Conservation (phyloP, 1,139 yeast genomes). For the Debaryomycetaceae sp. region DNA sequence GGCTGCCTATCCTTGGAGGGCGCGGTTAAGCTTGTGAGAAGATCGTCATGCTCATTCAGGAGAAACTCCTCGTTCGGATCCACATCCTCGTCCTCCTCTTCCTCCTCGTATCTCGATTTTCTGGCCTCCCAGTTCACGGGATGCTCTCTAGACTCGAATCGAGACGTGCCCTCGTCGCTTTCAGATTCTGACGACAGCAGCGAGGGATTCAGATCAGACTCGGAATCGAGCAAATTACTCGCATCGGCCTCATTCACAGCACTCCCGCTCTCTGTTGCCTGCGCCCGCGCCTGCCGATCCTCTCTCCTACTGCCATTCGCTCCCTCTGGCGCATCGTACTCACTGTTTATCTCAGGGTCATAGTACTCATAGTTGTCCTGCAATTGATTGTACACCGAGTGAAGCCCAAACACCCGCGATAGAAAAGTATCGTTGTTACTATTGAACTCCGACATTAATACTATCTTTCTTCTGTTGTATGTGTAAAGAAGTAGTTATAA, state of each 20-base stretch:
- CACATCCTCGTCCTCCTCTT: constrained; percentile 12
- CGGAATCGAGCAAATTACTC: constrained; percentile 27
- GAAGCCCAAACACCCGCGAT: constrained; percentile 54
- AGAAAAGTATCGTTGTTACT: constrained; percentile 46
- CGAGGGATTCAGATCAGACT: constrained; percentile 34
- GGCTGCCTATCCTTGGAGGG: constrained; percentile 6
- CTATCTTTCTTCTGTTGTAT: neutral
- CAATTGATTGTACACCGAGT: constrained; percentile 45
- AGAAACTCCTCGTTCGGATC: neutral
- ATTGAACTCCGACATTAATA: constrained; percentile 8
- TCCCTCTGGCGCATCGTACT: constrained; percentile 3
- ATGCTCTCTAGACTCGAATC: neutral
- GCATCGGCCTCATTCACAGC: constrained; percentile 3
- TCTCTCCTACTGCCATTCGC: neutral
- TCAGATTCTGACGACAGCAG: constrained; percentile 18
- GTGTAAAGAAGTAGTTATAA: neutral
- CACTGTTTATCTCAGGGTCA: constrained; percentile 31
- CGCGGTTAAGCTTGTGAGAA: constrained; percentile 5
- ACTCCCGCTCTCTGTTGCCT: neutral
- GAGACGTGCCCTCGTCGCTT: constrained; percentile 2
- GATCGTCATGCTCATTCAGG: constrained; percentile 8
- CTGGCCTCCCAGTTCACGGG: constrained; percentile 4
- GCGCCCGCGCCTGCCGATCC: constrained; percentile 4
- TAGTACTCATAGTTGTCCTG: constrained; percentile 38
- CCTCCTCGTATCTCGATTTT: constrained; percentile 10